These are phyloP conservation scores for Colletotrichum noveboracense DNA, from an alignment of 2,329 filamentous ascomycete genomes.

Conservation along the genomic window DNA sequence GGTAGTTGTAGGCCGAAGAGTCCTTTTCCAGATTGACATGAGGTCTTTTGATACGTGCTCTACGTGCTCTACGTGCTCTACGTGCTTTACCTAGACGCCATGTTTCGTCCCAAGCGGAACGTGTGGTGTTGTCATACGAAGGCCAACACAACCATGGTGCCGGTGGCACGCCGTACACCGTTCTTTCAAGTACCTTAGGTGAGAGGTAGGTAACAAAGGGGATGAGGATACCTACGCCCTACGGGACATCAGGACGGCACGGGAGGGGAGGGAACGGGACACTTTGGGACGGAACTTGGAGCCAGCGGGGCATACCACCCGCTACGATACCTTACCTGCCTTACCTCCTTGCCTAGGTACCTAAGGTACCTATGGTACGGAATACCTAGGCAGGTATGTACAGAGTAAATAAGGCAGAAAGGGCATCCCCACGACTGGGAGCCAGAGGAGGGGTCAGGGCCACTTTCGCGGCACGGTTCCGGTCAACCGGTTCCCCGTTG, in stretches of 20 bases:
- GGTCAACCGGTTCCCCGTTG: slow-evolving; percentile 12
- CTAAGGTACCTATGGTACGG: too few species aligned
- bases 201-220: neutral
- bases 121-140: neutral
- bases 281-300: neutral
- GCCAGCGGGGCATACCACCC: neutral
- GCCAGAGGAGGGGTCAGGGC: neutral
- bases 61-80: neutral
- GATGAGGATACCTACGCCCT: neutral
- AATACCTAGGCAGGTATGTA: neutral
- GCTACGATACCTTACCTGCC: neutral
- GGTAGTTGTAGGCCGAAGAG: neutral
- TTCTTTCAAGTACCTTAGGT: neutral
- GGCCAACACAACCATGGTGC: neutral
- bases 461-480: slow-evolving; percentile 12
- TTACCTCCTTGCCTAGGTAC: neutral
- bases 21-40: neutral
- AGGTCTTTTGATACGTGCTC: neutral
- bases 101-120: neutral
- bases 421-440: neutral
- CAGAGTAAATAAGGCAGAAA: neutral
- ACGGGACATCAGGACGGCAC: neutral
- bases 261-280: neutral
- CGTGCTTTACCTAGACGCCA: neutral
- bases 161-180: neutral